A percentile compares a stretch with the other conserved stretches of the same genome.
Evolutionary conservation across 2,329 filamentous ascomycete species (phyloP).

Genomic region (Scedosporium dehoogii): DNA sequence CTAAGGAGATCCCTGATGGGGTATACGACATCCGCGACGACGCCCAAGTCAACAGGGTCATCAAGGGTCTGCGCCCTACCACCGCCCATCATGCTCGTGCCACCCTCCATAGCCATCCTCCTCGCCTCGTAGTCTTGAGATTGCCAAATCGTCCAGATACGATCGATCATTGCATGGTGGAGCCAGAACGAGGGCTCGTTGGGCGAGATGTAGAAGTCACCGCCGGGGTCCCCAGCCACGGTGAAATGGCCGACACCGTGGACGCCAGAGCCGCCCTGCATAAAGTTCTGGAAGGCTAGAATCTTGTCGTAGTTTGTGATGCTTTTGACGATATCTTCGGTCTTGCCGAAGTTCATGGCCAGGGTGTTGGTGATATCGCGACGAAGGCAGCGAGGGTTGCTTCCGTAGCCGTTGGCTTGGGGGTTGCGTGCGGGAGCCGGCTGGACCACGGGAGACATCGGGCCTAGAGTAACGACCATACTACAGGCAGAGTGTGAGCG

Average conservation of each 20-base stretch:
- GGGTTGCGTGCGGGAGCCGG: constrained; percentile 8
- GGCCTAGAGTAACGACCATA: constrained; percentile 19
- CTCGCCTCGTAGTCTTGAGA: constrained; percentile 11
- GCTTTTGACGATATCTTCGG: constrained; percentile 23
- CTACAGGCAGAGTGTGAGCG: constrained; percentile 5
- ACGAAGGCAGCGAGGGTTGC: constrained; percentile 36
- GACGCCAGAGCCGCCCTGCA: constrained; percentile 24
- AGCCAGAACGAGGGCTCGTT: constrained; percentile 19
- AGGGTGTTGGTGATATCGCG: constrained; percentile 26
- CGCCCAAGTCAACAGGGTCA: constrained; percentile 18
- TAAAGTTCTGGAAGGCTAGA: constrained; percentile 14
- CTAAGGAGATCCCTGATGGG: constrained; percentile 23
- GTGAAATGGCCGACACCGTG: constrained; percentile 29
- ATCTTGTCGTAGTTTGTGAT: constrained; percentile 7
- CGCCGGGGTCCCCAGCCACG: constrained; percentile 25
- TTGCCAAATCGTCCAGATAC: constrained; percentile 20
- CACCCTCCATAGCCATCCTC: constrained; percentile 7
- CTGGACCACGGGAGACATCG: constrained; percentile 14
- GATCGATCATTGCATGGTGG: constrained; percentile 18
- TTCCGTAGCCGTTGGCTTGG: constrained; percentile 13
- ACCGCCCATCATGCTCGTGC: constrained; percentile 10
- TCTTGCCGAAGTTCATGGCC: constrained; percentile 17
- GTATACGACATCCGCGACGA: constrained; percentile 11
- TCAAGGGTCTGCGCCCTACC: constrained; percentile 13
- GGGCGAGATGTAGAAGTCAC: constrained; percentile 19